These are phyloP conservation scores for Cryptococcus jaspeensis DNA, from an alignment of 1,284 basidiomycete genomes.

Conservation along the genomic window DNA sequence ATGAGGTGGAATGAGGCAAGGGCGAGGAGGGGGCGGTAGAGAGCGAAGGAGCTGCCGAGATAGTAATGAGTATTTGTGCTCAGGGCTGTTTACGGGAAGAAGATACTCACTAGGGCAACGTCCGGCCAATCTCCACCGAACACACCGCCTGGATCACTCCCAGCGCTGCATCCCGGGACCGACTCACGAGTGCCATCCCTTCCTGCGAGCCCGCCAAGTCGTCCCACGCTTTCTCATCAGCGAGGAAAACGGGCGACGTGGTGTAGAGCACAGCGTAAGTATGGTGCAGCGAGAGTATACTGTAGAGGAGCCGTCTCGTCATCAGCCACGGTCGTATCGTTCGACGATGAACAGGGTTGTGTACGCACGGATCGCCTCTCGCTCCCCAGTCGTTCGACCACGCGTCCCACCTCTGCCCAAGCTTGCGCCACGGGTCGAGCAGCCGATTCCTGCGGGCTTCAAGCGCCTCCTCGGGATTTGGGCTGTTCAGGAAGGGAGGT, in stretches of 20 bases:
- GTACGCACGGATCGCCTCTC: conserved; percentile 34
- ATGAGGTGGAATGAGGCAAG: conserved; percentile 42
- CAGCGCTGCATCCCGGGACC: conserved; percentile 46
- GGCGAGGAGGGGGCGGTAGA: conserved; percentile 44
- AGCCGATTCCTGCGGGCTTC: conserved; percentile 6
- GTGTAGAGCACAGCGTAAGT: conserved; percentile 46
- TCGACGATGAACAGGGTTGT: not conserved
- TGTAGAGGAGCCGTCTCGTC: conserved; percentile 5
- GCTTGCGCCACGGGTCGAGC: conserved; percentile 38
- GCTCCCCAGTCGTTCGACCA: conserved; percentile 39
- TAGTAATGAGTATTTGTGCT: not conserved
- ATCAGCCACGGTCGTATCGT: not conserved
- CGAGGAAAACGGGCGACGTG: conserved; percentile 39
- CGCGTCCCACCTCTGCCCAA: conserved; percentile 32
- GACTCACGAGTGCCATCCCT: conserved; percentile 43
- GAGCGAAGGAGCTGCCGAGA: conserved; percentile 36
- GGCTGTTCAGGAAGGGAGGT: not conserved
- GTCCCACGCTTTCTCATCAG: conserved; percentile 35
- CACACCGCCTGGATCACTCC: conserved; percentile 42
- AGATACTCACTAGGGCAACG: conserved; percentile 39
- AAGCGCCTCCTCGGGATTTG: not conserved
- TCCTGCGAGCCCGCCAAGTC: conserved; percentile 36
- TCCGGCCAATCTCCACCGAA: conserved; percentile 47
- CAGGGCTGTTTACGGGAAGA: not conserved
- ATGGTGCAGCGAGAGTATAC: conserved; percentile 45